These are phyloP conservation scores for Colletotrichum sp. DNA, from an alignment of 2,329 filamentous ascomycete genomes.

Conservation along the genomic window DNA sequence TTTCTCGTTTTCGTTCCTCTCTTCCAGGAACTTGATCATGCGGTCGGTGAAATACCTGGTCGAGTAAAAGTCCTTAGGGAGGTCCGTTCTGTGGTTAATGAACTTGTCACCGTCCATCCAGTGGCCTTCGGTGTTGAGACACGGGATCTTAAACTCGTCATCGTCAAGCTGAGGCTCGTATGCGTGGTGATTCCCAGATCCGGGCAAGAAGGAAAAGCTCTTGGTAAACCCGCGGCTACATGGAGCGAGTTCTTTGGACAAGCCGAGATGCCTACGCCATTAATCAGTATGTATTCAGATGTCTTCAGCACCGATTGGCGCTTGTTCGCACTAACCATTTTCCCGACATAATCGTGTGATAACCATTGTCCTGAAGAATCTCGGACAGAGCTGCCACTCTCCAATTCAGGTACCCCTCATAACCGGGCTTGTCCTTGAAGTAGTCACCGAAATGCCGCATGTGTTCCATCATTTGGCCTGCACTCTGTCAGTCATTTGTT, in stretches of 20 bases:
- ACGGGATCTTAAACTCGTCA: background rate
- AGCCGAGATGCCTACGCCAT: slow-evolving; percentile 38
- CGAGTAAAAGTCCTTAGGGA: slow-evolving; percentile 50
- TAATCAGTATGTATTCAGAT: background rate
- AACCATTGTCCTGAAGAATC: slow-evolving; percentile 33
- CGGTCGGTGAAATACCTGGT: slow-evolving; percentile 47
- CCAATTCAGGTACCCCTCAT: slow-evolving; percentile 37
- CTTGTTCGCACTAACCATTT: slow-evolving; percentile 30
- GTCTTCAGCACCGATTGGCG: background rate
- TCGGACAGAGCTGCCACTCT: slow-evolving; percentile 32
- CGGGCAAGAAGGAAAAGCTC: slow-evolving; percentile 44
- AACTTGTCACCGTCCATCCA: slow-evolving; percentile 50
- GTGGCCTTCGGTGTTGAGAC: background rate
- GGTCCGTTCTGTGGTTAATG: slow-evolving; percentile 34
- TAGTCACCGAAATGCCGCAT: background rate
- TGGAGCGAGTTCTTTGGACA: slow-evolving; percentile 36
- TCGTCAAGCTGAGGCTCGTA: slow-evolving; percentile 48
- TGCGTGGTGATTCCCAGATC: slow-evolving; percentile 57
- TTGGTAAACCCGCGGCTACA: slow-evolving; percentile 45
- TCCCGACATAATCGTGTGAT: slow-evolving; percentile 33
- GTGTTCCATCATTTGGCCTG: slow-evolving; percentile 51
- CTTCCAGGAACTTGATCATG: slow-evolving; percentile 44
- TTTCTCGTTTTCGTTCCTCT: slow-evolving; percentile 41
- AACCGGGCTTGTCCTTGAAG: slow-evolving; percentile 27
- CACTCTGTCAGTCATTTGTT: background rate